These are phyloP conservation scores for Eutypa lata DNA, from an alignment of 2,329 filamentous ascomycete genomes.

Conservation along the genomic window DNA sequence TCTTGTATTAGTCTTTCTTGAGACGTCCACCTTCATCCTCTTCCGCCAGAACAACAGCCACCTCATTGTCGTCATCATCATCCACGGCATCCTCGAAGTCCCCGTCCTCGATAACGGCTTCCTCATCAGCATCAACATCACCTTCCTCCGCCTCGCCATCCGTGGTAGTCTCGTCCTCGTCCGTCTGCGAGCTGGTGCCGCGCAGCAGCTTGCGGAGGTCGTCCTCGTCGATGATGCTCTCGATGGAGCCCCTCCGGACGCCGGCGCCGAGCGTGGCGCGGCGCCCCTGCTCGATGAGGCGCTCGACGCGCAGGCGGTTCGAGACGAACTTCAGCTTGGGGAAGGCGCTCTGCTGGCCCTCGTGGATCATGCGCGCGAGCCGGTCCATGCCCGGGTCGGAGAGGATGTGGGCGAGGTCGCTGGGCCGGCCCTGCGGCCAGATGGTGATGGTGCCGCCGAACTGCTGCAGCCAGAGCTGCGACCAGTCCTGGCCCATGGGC, in stretches of 20 bases:
- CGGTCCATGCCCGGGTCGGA: conserved; percentile 74
- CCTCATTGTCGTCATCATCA: neutral
- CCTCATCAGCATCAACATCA: conserved; percentile 20
- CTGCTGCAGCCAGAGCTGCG: conserved; percentile 90
- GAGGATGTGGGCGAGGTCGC: conserved; percentile 84
- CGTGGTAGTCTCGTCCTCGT: conserved; percentile 18
- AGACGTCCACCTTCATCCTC: too few species aligned
- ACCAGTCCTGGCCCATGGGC: conserved; percentile 93
- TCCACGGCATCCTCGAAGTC: conserved; percentile 19
- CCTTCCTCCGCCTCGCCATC: conserved; percentile 14
- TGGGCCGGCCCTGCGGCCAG: conserved; percentile 78
- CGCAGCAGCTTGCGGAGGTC: conserved; percentile 51
- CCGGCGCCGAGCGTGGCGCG: conserved; percentile 52
- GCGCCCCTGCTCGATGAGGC: conserved; percentile 58
- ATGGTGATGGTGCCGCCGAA: conserved; percentile 95
- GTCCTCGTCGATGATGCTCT: conserved; percentile 60
- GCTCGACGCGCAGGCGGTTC: conserved; percentile 83
- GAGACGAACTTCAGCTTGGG: conserved; percentile 88
- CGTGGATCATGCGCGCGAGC: conserved; percentile 83
- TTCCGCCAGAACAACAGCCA: neutral
- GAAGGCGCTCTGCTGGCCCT: conserved; percentile 84
- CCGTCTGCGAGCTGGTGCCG: conserved; percentile 13
- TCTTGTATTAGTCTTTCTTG: too few species aligned
- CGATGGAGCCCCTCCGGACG: conserved; percentile 49
- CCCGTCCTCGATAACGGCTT: conserved; percentile 16